Evolutionary conservation across 148 eudicot species (phyloP), one percentile per base, ranked within the genome.

Genomic region (Rhododendron griersonianum): DNA sequence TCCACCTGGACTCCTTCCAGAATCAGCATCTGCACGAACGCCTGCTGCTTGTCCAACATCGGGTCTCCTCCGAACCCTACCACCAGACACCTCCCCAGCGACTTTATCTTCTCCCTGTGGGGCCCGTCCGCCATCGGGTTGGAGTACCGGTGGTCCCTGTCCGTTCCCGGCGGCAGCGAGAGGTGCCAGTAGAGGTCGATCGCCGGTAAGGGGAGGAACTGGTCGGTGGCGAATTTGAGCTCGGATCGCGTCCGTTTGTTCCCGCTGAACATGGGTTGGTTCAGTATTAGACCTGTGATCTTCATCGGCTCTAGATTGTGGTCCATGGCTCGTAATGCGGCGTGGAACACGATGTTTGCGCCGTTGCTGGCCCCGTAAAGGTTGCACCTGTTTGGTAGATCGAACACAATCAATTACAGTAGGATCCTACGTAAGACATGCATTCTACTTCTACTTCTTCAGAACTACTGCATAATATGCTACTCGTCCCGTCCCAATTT

Each of bases 11-110:
- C 97, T 11, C 99, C 99, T 78, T 89, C 82, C 61, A 84, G 45
- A 4, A 92, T 92, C 89, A 95, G 80, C 96, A 92, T 91, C 7
- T 92, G 83, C 47, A 96, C 96, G 78, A 96, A 90, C 1, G 87
- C 92, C 77, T 95, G 99, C 83, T 96, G 99, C 75, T 94, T 86
- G 85, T 96, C 98, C 41, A 95, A 73, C 96, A 94, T 91, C 7
- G 93, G 91, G 83, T 96, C 99, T 37, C 93, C 96, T 0, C 93
- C 95, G 83, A 91, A 95, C 0, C 99, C 98, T 15, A 96, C 87
- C 7, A 95, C 95, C 86, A 96, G 88, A 83, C 95, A 91, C 92
- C 91, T 89, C 61, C 93, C 94, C 7, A 96, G 14, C 3, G 48
- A 21, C 45, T 73, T 85, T 15, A 91, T 80, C 74, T 93, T 94